Evolutionary conservation across 2,329 filamentous ascomycete species (phyloP), one percentile per base, ranked within the genome.

Genomic region (Colletotrichum orchidophilum): DNA sequence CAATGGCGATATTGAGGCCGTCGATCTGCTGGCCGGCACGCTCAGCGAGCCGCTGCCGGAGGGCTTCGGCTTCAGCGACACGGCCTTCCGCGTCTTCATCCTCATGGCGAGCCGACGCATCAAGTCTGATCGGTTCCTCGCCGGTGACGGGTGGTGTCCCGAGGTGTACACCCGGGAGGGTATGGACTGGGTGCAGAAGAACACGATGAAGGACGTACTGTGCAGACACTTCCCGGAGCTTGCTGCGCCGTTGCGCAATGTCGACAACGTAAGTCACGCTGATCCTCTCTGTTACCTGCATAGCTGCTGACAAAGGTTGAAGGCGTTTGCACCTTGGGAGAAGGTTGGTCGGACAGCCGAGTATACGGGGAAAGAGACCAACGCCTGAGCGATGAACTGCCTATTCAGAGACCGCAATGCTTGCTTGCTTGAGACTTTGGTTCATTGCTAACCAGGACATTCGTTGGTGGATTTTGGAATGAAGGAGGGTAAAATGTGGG

Each of bases 11-110:
- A 77, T 86, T 24, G 80, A 83, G 49, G 77, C 77, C 13, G 82
- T 86, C 0, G 84, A 86, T 66, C 73, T 80, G 1, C 76, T 86
- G 1, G 79, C 86, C 1, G 84, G 83, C 0, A 82, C 78, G 33
- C 81, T 81, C 35, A 78, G 80, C 54, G 84, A 86, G 74, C 82
- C 82, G 0, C 65, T 85, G 6, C 82, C 82, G 5, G 75, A 80
- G 35, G 84, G 84, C 0, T 86, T 86, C 61, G 84, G 83, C 0
- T 86, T 86, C 74, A 83, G 80, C 71, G 84, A 86, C 63, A 86
- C 84, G 2, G 83, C 84, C 18, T 57, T 57, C 29, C 53, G 53
- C 13, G 53, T 57, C 13, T 57, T 57, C n/a, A 57, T 57, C 11
- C 53, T 57, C 29, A 57, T 57, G 53, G 53, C 53, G 4, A 57